Percentiles rank a stretch among this genome's conserved stretches.
Evolutionary conservation across 2,329 filamentous ascomycete species (phyloP).

Genomic region (Trichophyton equinum): DNA sequence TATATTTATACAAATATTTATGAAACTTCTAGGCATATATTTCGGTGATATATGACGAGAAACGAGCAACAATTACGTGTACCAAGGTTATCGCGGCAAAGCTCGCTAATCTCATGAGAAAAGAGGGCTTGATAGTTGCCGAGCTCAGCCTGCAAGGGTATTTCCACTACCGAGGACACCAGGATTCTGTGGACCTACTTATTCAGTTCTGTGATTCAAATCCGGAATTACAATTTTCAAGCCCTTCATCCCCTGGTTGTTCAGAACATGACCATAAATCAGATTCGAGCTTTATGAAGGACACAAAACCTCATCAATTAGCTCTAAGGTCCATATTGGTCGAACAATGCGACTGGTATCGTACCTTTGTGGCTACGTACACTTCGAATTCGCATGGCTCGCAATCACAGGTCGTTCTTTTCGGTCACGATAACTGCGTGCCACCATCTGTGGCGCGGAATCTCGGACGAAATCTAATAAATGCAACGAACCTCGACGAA

Average conservation of each 20-base stretch:
- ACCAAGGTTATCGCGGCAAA: slow-evolving; percentile 9
- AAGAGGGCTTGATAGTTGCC: slow-evolving; percentile 17
- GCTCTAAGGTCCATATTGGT: slow-evolving; percentile 26
- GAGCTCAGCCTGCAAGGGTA: slow-evolving; percentile 24
- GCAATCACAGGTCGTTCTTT: slow-evolving; percentile 19
- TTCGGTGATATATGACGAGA: slow-evolving; percentile 28
- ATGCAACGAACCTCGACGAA: slow-evolving; percentile 3
- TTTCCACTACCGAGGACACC: slow-evolving; percentile 20
- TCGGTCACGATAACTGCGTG: slow-evolving; percentile 29
- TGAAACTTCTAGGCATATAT: slow-evolving; percentile 24
- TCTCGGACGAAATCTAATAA: slow-evolving; percentile 12
- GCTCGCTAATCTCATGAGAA: slow-evolving; percentile 18
- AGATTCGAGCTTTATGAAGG: slow-evolving; percentile 14
- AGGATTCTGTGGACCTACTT: slow-evolving; percentile 14
- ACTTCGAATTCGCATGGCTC: slow-evolving; percentile 6
- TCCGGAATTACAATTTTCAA: slow-evolving; percentile 23
- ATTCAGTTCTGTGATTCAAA: slow-evolving; percentile 19
- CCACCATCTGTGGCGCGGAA: slow-evolving; percentile 23
- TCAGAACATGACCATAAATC: slow-evolving; percentile 13
- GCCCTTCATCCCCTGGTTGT: slow-evolving; percentile 19
- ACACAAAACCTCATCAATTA: slow-evolving; percentile 19
- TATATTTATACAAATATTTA: not conserved
- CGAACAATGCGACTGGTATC: slow-evolving; percentile 26
- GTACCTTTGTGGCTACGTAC: slow-evolving; percentile 18
- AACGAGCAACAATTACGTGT: slow-evolving; percentile 27